phyloP scores from a whole-genome alignment of 177 flowering plant species.

The Tripterygium wilfordii region DNA sequence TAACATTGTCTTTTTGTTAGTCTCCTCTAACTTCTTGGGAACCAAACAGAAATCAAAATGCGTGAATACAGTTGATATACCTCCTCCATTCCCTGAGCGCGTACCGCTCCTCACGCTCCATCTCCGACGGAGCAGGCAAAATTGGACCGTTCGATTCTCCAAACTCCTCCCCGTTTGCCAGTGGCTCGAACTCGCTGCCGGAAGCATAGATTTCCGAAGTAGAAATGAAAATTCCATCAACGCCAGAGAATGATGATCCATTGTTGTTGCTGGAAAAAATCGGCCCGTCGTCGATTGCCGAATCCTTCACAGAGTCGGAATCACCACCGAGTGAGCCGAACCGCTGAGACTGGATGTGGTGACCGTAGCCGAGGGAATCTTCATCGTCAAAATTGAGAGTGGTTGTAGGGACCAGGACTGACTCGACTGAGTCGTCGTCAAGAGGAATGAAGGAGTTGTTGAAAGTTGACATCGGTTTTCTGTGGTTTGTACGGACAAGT shows the following conservation, averaged over 20 bases:
- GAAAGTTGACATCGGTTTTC: constrained; percentile 26
- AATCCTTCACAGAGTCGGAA: constrained; percentile 6
- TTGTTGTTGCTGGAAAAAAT: no score
- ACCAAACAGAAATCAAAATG: constrained; percentile 3
- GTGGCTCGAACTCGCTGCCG: constrained; percentile 12
- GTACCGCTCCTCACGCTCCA: constrained; percentile 35
- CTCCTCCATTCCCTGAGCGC: constrained; percentile 38
- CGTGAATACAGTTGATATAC: constrained; percentile 3
- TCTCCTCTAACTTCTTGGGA: neutral
- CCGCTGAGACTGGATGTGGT: constrained; percentile 6
- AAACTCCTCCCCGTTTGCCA: constrained; percentile 5
- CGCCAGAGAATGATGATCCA: no score
- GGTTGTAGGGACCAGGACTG: constrained; percentile 2
- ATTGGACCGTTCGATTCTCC: constrained; percentile 30
- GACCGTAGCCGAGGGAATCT: neutral
- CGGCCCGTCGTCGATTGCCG: constrained; percentile 15
- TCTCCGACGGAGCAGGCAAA: constrained; percentile 47
- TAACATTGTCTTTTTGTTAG: no score
- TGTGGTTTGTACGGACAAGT: neutral
- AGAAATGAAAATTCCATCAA: no score
- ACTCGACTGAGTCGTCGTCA: constrained; percentile 22
- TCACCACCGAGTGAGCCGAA: constrained; percentile 10
- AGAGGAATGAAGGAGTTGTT: constrained; percentile 22
- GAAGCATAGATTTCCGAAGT: constrained; percentile 13
- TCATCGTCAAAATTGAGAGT: constrained; percentile 15